These are phyloP conservation scores for Panaeolus cyanescens DNA, from an alignment of 768 basidiomycete species.

Conservation along the genomic window DNA sequence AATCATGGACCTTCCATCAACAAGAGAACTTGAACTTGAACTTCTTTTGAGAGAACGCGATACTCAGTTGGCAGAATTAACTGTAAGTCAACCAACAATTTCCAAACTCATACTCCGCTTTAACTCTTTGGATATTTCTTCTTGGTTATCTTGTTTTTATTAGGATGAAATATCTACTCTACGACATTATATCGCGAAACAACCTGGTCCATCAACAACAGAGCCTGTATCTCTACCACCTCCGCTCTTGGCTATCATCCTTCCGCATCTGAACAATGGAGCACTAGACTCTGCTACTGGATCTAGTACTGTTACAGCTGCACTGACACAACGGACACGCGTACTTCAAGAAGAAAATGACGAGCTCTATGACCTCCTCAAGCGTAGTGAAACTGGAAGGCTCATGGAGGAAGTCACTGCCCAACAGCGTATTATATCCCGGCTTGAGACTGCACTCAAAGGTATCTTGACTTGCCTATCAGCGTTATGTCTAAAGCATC, in stretches of 20 bases:
- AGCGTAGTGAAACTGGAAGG: conserved; percentile 74
- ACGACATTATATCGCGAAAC: conserved; percentile 62
- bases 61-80: conserved; percentile 68
- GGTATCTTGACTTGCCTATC: conserved; percentile 45
- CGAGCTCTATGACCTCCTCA: conserved; percentile 77
- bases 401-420: conserved; percentile 81
- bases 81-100: conserved; percentile 44
- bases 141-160: conserved; percentile 6
- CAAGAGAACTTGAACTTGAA: conserved; percentile 83
- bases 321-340: conserved; percentile 72
- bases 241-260: conserved; percentile 63
- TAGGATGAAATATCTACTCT: conserved; percentile 77
- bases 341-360: conserved; percentile 86
- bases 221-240: conserved; percentile 74
- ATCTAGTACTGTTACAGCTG: conserved; percentile 64
- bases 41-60: conserved; percentile 76
- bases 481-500: conserved; percentile 8
- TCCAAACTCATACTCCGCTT: not conserved
- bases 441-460: conserved; percentile 75
- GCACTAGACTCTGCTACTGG: conserved; percentile 31
- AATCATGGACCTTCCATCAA: conserved; percentile 69
- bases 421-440: conserved; percentile 64
- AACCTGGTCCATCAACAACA: conserved; percentile 59
- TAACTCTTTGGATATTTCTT: not conserved
- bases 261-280: conserved; percentile 63